Evolutionary conservation across 495 filamentous ascomycete genomes (phyloP).

Genomic region (Penicillium waksmanii): DNA sequence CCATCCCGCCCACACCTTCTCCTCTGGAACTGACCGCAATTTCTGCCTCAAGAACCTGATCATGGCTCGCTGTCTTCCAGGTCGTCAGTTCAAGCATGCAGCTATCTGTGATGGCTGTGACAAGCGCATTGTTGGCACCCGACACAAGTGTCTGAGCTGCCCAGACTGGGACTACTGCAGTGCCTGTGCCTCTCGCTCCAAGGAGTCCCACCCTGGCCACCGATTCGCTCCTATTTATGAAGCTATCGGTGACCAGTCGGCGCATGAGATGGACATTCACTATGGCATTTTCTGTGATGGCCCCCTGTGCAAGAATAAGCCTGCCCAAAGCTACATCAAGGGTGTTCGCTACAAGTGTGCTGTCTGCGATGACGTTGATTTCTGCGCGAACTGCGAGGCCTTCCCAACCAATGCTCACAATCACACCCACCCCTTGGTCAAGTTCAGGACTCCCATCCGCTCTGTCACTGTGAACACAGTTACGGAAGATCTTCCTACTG

Average conservation of each 20-base stretch:
- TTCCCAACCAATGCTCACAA: slow-evolving; percentile 85
- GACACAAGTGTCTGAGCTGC: slow-evolving; percentile 96
- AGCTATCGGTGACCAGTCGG: slow-evolving; percentile 60
- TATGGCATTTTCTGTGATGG: slow-evolving; percentile 94
- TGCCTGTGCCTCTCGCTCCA: slow-evolving; percentile 68
- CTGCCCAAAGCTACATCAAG: slow-evolving; percentile 67
- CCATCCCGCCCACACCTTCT: slow-evolving; percentile 86
- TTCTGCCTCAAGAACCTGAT: slow-evolving; percentile 49
- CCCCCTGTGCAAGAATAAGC: slow-evolving; percentile 73
- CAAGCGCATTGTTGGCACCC: slow-evolving; percentile 82
- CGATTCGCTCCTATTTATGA: slow-evolving; percentile 91
- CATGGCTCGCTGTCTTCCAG: slow-evolving; percentile 69
- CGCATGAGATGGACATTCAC: slow-evolving; percentile 60
- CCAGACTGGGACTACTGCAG: slow-evolving; percentile 97
- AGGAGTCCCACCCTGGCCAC: slow-evolving; percentile 75
- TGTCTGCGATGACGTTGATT: slow-evolving; percentile 93
- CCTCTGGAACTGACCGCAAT: slow-evolving; percentile 39
- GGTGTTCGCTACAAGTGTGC: slow-evolving; percentile 96
- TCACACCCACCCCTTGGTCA: slow-evolving; percentile 91
- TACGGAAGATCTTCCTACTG: slow-evolving; percentile 69
- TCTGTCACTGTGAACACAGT: slow-evolving; percentile 86
- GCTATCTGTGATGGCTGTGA: slow-evolving; percentile 97
- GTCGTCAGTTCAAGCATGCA: slow-evolving; percentile 78
- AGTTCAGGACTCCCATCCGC: slow-evolving; percentile 92
- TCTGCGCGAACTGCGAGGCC: slow-evolving; percentile 94